Percentiles rank a stretch among this genome's conserved stretches.
phyloP scores from a whole-genome alignment of 164 flowering plant genomes.

The Magnolia kwangsiensis region DNA sequence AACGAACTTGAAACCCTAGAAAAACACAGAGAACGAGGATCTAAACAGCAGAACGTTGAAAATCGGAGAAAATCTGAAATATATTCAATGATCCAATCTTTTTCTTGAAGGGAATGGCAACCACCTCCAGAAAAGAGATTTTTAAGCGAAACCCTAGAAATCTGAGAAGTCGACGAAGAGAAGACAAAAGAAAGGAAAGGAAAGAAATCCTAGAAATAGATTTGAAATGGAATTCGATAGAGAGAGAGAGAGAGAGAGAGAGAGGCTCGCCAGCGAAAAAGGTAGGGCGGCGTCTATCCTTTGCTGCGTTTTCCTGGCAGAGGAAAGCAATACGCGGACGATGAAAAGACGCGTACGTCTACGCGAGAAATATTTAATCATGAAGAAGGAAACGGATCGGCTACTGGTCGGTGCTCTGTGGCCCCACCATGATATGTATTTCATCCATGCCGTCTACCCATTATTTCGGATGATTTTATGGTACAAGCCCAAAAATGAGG shows the following conservation, averaged over 20 bases:
- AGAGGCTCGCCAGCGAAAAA: neutral
- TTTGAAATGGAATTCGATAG: neutral
- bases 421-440: too few species aligned
- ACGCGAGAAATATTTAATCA: neutral
- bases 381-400: too few species aligned
- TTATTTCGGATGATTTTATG: too few species aligned
- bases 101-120: too few species aligned
- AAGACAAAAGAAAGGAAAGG: neutral
- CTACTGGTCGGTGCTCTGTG: too few species aligned
- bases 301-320: neutral
- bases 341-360: neutral
- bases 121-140: neutral
- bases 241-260: neutral
- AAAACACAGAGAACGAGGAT: neutral
- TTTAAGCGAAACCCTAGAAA: neutral
- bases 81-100: too few species aligned
- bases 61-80: too few species aligned
- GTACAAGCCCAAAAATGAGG: too few species aligned
- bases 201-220: neutral
- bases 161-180: too few species aligned
- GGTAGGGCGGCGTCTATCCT: neutral
- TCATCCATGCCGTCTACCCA: too few species aligned
- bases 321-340: neutral
- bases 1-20: neutral
- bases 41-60: neutral